A percentile compares a stretch with the other conserved stretches of the same genome.
Evolutionary conservation across 225 moss, liverwort and hornwort genomes (phyloP).

Genomic region (Ulota crispa): DNA sequence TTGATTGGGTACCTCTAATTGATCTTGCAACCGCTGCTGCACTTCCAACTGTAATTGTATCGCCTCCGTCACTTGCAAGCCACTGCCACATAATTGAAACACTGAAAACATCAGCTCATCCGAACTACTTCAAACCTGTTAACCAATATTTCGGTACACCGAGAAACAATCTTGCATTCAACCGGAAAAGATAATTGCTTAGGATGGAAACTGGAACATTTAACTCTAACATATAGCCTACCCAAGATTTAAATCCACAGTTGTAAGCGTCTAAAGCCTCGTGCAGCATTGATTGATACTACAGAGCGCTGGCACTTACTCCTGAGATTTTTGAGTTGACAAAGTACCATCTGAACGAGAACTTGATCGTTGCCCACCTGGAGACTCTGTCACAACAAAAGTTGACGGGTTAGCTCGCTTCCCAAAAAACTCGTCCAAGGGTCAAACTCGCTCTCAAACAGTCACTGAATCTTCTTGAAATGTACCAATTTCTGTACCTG

Average conservation of each 20-base stretch:
- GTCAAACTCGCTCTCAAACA: not conserved
- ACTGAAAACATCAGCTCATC: not conserved
- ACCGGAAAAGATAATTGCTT: not conserved
- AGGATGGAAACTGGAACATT: not conserved
- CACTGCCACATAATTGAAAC: slow-evolving; percentile 41
- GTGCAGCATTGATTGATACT: not conserved
- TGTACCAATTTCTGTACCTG: not conserved
- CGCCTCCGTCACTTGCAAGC: slow-evolving; percentile 85
- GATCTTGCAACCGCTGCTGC: slow-evolving; percentile 87
- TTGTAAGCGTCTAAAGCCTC: not conserved
- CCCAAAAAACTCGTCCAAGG: not conserved
- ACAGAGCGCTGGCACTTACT: slow-evolving; percentile 42
- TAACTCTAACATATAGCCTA: not conserved
- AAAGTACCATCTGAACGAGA: slow-evolving; percentile 53
- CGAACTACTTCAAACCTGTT: not conserved
- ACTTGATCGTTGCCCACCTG: slow-evolving; percentile 55
- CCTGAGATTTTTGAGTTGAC: slow-evolving; percentile 51
- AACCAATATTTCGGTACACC: too few relatives aligned
- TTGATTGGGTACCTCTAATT: slow-evolving; percentile 72
- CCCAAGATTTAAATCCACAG: not conserved
- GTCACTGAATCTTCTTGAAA: not conserved
- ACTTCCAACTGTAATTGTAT: slow-evolving; percentile 91
- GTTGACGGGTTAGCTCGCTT: not conserved
- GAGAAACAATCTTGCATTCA: not conserved
- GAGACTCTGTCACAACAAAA: slow-evolving; percentile 44